Conservation (phyloP, 495 filamentous ascomycete genomes). For the Neurospora hispaniola region DNA sequence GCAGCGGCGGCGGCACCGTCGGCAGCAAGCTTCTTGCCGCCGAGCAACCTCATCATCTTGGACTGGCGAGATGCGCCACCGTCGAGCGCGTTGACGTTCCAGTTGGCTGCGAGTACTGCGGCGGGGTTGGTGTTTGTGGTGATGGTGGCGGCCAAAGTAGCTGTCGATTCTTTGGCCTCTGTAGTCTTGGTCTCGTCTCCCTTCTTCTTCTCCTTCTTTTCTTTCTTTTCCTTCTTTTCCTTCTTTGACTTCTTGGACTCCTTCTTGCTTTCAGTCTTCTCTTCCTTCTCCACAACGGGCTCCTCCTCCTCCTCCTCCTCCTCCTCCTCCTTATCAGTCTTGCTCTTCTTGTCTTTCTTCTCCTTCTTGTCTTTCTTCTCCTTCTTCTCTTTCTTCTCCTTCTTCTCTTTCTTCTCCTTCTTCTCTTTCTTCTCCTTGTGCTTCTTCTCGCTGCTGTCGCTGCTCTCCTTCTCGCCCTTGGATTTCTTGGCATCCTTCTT, state of each 20-base stretch:
- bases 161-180: background rate
- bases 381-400: constrained; percentile 4
- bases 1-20: constrained; percentile 3
- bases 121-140: background rate
- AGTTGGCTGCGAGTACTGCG: constrained; percentile 27
- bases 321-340: background rate
- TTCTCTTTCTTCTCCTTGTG: constrained; percentile 3
- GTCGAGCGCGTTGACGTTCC: constrained; percentile 41
- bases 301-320: constrained; percentile 4
- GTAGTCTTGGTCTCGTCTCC: background rate
- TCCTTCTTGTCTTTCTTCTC: background rate
- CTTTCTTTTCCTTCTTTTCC: constrained; percentile 1
- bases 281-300: background rate
- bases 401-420: constrained; percentile 1
- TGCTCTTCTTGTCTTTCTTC: constrained; percentile 1
- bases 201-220: constrained; percentile 7
- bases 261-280: constrained; percentile 2
- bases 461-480: background rate
- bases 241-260: constrained; percentile 6
- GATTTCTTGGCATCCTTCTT: constrained; percentile 1
- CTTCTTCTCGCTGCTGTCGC: constrained; percentile 2
- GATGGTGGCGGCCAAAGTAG: background rate
- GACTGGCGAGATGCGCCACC: constrained; percentile 40
- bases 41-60: constrained; percentile 49
- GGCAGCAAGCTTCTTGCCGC: constrained; percentile 31